Conservation (phyloP, 805 yeast genomes). For the Candida rishiriensis region DNA sequence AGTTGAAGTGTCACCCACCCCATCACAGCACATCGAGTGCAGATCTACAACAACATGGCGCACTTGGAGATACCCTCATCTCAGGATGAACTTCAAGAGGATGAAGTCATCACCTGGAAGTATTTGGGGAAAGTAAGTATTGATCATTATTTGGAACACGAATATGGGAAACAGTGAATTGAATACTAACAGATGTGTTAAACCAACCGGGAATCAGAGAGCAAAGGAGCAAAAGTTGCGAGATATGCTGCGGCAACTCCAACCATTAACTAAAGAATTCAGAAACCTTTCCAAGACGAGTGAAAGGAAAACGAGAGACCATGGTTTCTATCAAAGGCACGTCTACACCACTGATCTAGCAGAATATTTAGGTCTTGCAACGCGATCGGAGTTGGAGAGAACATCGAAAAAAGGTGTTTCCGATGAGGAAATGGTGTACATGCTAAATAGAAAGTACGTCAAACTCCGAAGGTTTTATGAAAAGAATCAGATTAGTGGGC, state of each 20-base stretch:
- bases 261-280: slow-evolving; percentile 18
- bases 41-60: too few species aligned
- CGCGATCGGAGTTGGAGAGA: slow-evolving; percentile 22
- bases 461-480: slow-evolving; percentile 26
- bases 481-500: slow-evolving; percentile 20
- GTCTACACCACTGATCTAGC: slow-evolving; percentile 32
- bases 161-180: too few species aligned
- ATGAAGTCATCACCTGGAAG: too few species aligned
- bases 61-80: too few species aligned
- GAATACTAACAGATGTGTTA: too few species aligned
- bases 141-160: too few species aligned
- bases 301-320: slow-evolving; percentile 15
- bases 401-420: slow-evolving; percentile 16
- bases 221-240: slow-evolving; percentile 1
- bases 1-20: too few species aligned
- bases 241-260: slow-evolving; percentile 10
- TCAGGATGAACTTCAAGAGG: too few species aligned
- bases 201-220: neutral
- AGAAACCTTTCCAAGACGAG: slow-evolving; percentile 6
- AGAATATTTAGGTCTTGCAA: slow-evolving; percentile 25
- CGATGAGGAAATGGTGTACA: slow-evolving; percentile 23
- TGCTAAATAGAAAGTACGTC: slow-evolving; percentile 27
- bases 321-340: slow-evolving; percentile 29
- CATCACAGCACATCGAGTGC: too few species aligned
- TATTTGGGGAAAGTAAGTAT: too few species aligned